Evolutionary conservation across 805 yeast genomes (phyloP), one percentile per base, ranked within the genome.

Genomic region (Lipomyces yamanashiensis): DNA sequence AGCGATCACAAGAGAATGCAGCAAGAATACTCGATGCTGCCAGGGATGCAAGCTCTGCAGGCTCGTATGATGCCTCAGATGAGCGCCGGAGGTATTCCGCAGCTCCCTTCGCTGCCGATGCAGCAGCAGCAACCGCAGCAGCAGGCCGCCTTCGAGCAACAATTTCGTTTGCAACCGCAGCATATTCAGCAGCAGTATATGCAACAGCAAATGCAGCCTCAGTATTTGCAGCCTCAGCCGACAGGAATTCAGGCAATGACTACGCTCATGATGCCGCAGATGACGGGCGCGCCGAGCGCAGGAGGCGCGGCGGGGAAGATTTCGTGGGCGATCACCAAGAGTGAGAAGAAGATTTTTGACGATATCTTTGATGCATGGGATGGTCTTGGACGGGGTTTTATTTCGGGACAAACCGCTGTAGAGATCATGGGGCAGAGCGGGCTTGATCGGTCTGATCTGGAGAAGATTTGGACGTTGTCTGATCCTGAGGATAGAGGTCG

Each of bases 361-460:
- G 89, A 87, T 55, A 90, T 93, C 63, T 93, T 95, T 78, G 83
- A 82, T 60, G 92, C 95, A 47, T 93, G 96, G 91, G 98, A 92
- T 72, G 79, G 85, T 15, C 72, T 79, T 47, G 82, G 82, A 53
- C 78, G 79, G 50, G 98, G 98, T 0, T 84, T 77, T 67, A 80
- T 93, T 64, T 88, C 86, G 62, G 96, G 97, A 15, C 84, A 84
- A 33, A 85, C 87, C 12, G 97, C 97, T 1, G 89, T 93, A 58
- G 85, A 85, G 61, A 87, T 95, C 53, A 92, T 95, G 75, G 87
- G 95, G 60, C 93, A 95, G 77, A 89, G 96, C 21, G 98, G 98
- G 1, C 83, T 95, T 69, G 82, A 87, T 61, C 86, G 97, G 75
- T 81, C 85, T 4, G 98, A 92, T 71, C 81, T 93, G 66, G 98